phyloP scores from a whole-genome alignment of 2,329 filamentous ascomycete species.

The Penicillium olsonii region DNA sequence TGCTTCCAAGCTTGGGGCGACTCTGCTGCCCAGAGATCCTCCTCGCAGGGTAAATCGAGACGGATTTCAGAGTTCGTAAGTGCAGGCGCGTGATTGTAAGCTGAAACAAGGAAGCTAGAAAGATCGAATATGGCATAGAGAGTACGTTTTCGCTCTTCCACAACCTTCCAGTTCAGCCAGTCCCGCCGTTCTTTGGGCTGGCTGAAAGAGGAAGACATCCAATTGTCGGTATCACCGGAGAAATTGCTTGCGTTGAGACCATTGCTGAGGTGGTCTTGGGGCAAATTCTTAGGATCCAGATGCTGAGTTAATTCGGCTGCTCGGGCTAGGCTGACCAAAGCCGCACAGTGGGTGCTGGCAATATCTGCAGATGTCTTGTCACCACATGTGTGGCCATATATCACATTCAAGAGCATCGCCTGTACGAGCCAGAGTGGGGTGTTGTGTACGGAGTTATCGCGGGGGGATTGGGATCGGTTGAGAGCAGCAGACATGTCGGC shows the following conservation, averaged over 20 bases:
- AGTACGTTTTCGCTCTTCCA: slow-evolving; percentile 90
- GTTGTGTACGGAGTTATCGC: slow-evolving; percentile 67
- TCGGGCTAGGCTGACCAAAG: slow-evolving; percentile 85
- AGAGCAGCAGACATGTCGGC: slow-evolving; percentile 70
- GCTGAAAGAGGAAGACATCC: slow-evolving; percentile 38
- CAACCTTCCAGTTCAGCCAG: slow-evolving; percentile 86
- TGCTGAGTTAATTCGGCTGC: slow-evolving; percentile 73
- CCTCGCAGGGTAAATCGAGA: slow-evolving; percentile 87
- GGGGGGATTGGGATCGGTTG: slow-evolving; percentile 53
- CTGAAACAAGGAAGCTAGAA: slow-evolving; percentile 85
- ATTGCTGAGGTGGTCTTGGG: slow-evolving; percentile 47
- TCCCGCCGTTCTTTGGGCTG: slow-evolving; percentile 51
- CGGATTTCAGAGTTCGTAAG: slow-evolving; percentile 92
- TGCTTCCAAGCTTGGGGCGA: slow-evolving; percentile 78
- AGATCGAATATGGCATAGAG: slow-evolving; percentile 88
- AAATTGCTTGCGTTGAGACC: slow-evolving; percentile 57
- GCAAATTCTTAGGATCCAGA: slow-evolving; percentile 39
- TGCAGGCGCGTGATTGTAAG: slow-evolving; percentile 88
- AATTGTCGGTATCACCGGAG: slow-evolving; percentile 43
- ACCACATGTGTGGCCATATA: slow-evolving; percentile 92
- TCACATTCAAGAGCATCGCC: slow-evolving; percentile 93
- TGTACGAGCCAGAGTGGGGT: slow-evolving; percentile 93
- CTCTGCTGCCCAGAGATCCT: slow-evolving; percentile 85
- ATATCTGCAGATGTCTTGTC: slow-evolving; percentile 90
- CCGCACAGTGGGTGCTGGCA: slow-evolving; percentile 87